phyloP scores from a whole-genome alignment of 2,329 filamentous ascomycete species.

The Cordyceps pruinosa region DNA sequence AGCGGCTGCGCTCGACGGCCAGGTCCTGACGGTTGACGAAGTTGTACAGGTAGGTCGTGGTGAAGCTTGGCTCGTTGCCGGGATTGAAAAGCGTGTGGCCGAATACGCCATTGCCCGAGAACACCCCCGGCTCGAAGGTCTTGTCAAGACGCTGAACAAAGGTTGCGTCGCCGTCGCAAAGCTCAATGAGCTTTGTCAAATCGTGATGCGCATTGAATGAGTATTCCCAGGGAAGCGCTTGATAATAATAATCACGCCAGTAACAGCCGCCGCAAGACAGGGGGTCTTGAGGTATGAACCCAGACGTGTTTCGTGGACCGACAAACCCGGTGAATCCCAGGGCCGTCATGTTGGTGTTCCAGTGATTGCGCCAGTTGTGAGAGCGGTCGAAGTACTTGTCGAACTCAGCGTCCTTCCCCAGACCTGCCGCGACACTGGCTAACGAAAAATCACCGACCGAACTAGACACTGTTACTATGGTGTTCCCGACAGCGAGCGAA shows the following conservation, averaged over 20 bases:
- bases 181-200: slow-evolving; percentile 44
- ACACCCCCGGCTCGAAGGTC: slow-evolving; percentile 48
- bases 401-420: slow-evolving; percentile 44
- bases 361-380: slow-evolving; percentile 65
- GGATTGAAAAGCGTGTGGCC: slow-evolving; percentile 57
- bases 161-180: slow-evolving; percentile 45
- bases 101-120: slow-evolving; percentile 35
- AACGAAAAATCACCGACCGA: slow-evolving; percentile 62
- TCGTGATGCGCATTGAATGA: slow-evolving; percentile 65
- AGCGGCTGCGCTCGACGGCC: slow-evolving; percentile 50
- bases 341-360: slow-evolving; percentile 52
- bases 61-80: slow-evolving; percentile 62
- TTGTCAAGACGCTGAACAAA: slow-evolving; percentile 54
- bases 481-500: slow-evolving; percentile 3
- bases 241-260: slow-evolving; percentile 54
- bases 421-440: slow-evolving; percentile 55
- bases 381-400: slow-evolving; percentile 55
- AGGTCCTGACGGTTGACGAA: slow-evolving; percentile 57
- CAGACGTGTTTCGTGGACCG: slow-evolving; percentile 50
- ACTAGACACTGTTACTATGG: slow-evolving; percentile 17
- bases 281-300: slow-evolving; percentile 49
- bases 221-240: slow-evolving; percentile 58
- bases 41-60: slow-evolving; percentile 62
- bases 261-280: slow-evolving; percentile 57
- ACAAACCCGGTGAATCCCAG: slow-evolving; percentile 60